phyloP scores from a whole-genome alignment of 768 basidiomycete species.

The Suillus fuscotomentosus region DNA sequence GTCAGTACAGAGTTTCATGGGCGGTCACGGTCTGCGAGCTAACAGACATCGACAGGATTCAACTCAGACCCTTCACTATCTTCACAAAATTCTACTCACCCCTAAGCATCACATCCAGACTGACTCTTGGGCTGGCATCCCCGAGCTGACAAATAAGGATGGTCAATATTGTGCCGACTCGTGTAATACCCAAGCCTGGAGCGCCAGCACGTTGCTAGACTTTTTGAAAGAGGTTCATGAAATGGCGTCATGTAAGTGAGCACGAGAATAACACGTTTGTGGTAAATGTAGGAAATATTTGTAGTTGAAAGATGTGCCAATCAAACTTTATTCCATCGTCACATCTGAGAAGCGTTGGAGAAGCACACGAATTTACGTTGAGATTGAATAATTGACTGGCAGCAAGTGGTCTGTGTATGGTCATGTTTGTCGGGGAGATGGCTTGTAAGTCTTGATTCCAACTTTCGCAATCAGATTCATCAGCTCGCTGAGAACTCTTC shows the following conservation, averaged over 20 bases:
- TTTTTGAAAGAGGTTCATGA: constrained; percentile 76
- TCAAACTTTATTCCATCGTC: not conserved
- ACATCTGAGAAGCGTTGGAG: not conserved
- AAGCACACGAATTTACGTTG: not conserved
- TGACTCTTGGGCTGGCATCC: constrained; percentile 92
- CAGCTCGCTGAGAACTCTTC: constrained; percentile 6
- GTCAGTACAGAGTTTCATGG: constrained; percentile 39
- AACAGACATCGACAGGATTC: constrained; percentile 48
- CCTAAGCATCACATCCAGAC: constrained; percentile 71
- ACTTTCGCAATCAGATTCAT: constrained; percentile 6
- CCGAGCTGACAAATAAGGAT: constrained; percentile 87
- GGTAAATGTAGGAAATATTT: constrained; percentile 12
- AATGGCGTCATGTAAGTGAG: constrained; percentile 11
- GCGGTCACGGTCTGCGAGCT: constrained; percentile 1
- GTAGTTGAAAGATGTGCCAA: constrained; percentile 8
- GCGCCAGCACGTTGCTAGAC: constrained; percentile 88
- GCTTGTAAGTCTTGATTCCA: constrained; percentile 1
- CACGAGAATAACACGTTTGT: not conserved
- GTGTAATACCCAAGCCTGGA: constrained; percentile 96
- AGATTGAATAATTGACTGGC: not conserved
- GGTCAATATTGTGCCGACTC: constrained; percentile 85
- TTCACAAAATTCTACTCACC: constrained; percentile 70
- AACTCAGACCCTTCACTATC: constrained; percentile 71
- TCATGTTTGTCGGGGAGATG: constrained; percentile 13
- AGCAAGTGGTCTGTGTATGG: constrained; percentile 10